Evolutionary conservation across 768 basidiomycete genomes (phyloP), one percentile per base, ranked within the genome.

Genomic region (Amanita rubescens): DNA sequence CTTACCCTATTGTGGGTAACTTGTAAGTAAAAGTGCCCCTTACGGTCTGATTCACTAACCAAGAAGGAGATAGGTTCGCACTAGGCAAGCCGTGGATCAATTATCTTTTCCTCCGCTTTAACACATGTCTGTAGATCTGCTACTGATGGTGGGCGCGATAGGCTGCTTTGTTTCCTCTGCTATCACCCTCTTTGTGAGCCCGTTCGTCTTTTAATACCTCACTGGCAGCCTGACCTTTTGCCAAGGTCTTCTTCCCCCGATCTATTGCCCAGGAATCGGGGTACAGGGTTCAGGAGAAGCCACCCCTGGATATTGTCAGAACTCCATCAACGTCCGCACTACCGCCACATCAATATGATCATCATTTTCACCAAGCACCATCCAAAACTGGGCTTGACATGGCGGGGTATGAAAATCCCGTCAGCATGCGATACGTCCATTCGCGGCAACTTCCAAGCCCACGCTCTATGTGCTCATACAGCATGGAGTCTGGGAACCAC

Each of bases 151-250:
- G 50, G 83, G 80, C 19, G 87, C 77, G 15, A 76, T 91, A 27
- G 89, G 89, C 12, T 84, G 84, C 59, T 82, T 90, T 61, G 74
- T 88, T 19, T 91, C 89, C 3, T 89, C 89, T 22, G 81, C 81
- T 15, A 86, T 91, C 20, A 92, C 90, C 3, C 74, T 92, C 30
- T 73, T 91, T 30, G 89, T 89, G 61, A 62, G 82, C 67, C 20
- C 25, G 51, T 24, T 54, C 7, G 37, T 17, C 27, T 20, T 35
- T 22, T 47, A 45, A 12, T 20, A 42, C 33, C 19, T 19, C 56
- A 47, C n/a, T n/a, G n/a, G 20, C 30, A 38, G 17, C 34, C 49
- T 55, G 61, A 9, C 27, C 27, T 42, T 10, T 45, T 44, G 15
- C 8, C 45, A 30, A 87, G 85, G 77, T 89, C 39, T 89, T 89